Conservation (phyloP, 176 grass and related monocot genomes). For the Avena sativa region DNA sequence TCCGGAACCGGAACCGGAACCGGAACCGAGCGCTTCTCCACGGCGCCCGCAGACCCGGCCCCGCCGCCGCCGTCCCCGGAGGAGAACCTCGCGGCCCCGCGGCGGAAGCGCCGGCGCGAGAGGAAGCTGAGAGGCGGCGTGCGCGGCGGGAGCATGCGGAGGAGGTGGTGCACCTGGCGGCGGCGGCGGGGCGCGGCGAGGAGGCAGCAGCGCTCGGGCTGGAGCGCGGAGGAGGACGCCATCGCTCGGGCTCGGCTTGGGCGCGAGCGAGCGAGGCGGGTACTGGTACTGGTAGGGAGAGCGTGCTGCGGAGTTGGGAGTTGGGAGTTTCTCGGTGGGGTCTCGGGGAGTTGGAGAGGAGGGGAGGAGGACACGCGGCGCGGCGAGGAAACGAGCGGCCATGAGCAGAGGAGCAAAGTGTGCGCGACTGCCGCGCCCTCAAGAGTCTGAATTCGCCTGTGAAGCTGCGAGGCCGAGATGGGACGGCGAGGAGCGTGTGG, state of each 20-base stretch:
- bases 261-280: background rate
- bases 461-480: background rate
- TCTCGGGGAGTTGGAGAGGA: background rate
- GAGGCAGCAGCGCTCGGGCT: slow-evolving; percentile 8
- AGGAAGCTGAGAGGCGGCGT: slow-evolving; percentile 6
- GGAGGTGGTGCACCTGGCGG: background rate
- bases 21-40: background rate
- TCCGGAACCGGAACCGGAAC: background rate
- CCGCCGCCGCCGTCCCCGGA: slow-evolving; percentile 34
- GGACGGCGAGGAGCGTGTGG: slow-evolving; percentile 27
- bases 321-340: background rate
- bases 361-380: slow-evolving; percentile 34
- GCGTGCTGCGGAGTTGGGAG: background rate
- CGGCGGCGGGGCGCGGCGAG: slow-evolving; percentile 5
- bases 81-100: slow-evolving; percentile 47
- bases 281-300: background rate
- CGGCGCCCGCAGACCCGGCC: slow-evolving; percentile 39
- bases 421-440: slow-evolving; percentile 3
- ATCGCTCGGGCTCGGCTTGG: background rate
- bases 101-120: slow-evolving; percentile 4
- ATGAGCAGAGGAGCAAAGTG: slow-evolving; percentile 32
- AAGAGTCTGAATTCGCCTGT: background rate
- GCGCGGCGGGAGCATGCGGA: slow-evolving; percentile 52
- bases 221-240: slow-evolving; percentile 43
- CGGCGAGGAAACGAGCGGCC: slow-evolving; percentile 35